These are phyloP conservation scores for Ophiostoma montium DNA, from an alignment of 2,329 filamentous ascomycete genomes.

Conservation along the genomic window DNA sequence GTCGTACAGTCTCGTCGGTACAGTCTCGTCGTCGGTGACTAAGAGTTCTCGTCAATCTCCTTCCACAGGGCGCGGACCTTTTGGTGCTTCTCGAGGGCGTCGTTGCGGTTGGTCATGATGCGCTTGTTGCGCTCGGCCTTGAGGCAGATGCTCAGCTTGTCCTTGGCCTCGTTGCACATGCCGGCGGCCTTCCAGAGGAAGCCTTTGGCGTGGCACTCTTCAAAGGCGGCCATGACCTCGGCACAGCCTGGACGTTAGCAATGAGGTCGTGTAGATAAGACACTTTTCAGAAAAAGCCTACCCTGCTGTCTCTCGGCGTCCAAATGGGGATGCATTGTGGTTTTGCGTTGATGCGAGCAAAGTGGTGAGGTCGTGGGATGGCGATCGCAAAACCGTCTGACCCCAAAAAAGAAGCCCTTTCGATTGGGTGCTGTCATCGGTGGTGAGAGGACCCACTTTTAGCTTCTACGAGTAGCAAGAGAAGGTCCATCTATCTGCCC, in stretches of 20 bases:
- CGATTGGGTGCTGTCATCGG: too few species aligned
- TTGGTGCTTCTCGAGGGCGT: slow-evolving; percentile 54
- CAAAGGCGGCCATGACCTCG: slow-evolving; percentile 83
- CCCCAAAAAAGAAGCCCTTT: too few species aligned
- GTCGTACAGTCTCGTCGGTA: too few species aligned
- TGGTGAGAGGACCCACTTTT: too few species aligned
- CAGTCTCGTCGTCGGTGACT: background rate
- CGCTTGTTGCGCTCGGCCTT: slow-evolving; percentile 65
- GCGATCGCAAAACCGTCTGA: too few species aligned
- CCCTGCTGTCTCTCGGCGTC: slow-evolving; percentile 86
- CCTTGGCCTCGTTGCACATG: slow-evolving; percentile 79
- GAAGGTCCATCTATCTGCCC: too few species aligned
- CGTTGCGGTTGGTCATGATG: slow-evolving; percentile 61
- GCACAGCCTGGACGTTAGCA: slow-evolving; percentile 58
- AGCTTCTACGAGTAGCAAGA: too few species aligned
- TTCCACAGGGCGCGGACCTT: slow-evolving; percentile 66
- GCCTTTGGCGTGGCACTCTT: slow-evolving; percentile 85
- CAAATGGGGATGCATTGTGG: slow-evolving; percentile 84
- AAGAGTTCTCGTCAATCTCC: slow-evolving; percentile 58
- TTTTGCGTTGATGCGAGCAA: too few species aligned
- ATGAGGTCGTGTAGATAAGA: too few species aligned
- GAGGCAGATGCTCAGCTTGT: slow-evolving; percentile 72
- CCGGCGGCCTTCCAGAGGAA: slow-evolving; percentile 87
- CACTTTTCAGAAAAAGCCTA: slow-evolving; percentile 31
- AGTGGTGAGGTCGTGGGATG: too few species aligned